Evolutionary conservation across 2,329 filamentous ascomycete genomes (phyloP).

Genomic region (Colletotrichum agaves): DNA sequence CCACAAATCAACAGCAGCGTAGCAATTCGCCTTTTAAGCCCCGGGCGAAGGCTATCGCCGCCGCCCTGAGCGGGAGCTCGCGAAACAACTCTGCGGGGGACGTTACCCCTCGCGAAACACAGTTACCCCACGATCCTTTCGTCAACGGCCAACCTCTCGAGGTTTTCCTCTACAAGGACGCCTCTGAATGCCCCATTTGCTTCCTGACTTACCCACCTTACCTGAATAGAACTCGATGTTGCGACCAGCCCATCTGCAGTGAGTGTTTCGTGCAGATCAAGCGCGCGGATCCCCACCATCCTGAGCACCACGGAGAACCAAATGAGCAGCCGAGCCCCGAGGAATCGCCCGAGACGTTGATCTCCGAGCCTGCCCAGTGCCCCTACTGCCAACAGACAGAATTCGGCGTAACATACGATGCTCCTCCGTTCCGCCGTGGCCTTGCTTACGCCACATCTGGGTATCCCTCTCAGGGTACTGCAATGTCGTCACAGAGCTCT

Average conservation of each 20-base stretch:
- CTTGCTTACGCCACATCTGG: slow-evolving; percentile 73
- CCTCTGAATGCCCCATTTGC: slow-evolving; percentile 92
- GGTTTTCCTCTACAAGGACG: slow-evolving; percentile 92
- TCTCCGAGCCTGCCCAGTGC: slow-evolving; percentile 91
- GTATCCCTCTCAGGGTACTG: slow-evolving; percentile 67
- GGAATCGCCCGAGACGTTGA: slow-evolving; percentile 71
- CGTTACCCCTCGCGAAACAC: slow-evolving; percentile 79
- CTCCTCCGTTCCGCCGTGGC: slow-evolving; percentile 88
- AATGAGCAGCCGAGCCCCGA: slow-evolving; percentile 53
- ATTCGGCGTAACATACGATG: slow-evolving; percentile 94
- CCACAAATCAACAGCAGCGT: slow-evolving; percentile 53
- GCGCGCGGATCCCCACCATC: slow-evolving; percentile 88
- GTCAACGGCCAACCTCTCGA: slow-evolving; percentile 96
- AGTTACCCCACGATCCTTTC: slow-evolving; percentile 82
- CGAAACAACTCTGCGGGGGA: slow-evolving; percentile 79
- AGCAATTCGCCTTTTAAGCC: slow-evolving; percentile 76
- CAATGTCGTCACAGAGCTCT: slow-evolving; percentile 89
- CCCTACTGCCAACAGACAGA: slow-evolving; percentile 96
- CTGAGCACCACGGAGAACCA: slow-evolving; percentile 75
- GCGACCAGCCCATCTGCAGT: slow-evolving; percentile 95
- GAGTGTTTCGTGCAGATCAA: slow-evolving; percentile 99
- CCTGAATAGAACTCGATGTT: slow-evolving; percentile 93
- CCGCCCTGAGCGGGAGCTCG: slow-evolving; percentile 78
- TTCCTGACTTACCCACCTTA: slow-evolving; percentile 96
- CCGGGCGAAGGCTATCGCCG: slow-evolving; percentile 88